Base-by-base conservation (phyloP, 495 filamentous ascomycete genomes). In the Astrothelium subdiscretum region DNA sequence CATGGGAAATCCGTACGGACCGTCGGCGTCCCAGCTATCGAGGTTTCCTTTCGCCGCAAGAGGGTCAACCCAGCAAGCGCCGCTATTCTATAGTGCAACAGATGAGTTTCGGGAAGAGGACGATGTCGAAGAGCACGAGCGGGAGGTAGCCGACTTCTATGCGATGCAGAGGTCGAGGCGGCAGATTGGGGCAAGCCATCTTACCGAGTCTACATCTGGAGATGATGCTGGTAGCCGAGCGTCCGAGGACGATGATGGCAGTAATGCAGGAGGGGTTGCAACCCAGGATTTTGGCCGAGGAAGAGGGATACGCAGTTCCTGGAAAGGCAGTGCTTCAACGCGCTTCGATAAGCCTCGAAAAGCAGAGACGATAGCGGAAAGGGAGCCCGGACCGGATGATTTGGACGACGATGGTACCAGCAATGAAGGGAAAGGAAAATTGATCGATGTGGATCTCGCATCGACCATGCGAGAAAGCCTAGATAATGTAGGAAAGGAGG, bases 111-210 rank as follows among this genome's bases (percentile, higher is more conserved):
- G 83, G 66, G 89, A 92, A 74, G 90, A 95, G 69, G 89, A 96
- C 70, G 91, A 97, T 59, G 91, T 91, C 65, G 85, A 87, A 60
- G 92, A 98, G 70, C 87, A 89, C 64, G 90, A 95, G 61, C 83
- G 92, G 59, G 94, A 98, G 68, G 87, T 92, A 18, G 90, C 92
- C 15, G 94, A 98, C 73, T 86, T 90, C 67, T 96, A 90, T 73
- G 94, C 94, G 13, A 75, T 98, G 58, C 90, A 97, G 73, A 79
- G 85, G 59, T 97, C 92, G 69, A 82, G 94, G 65, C 83, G 91
- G 59, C 87, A 95, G 58, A 92, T 97, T 71, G 91, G 90, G 27
- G 81, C 84, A 20, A 88, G 87, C 70, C 79, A 84, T 63, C 67
- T 96, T 35, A 88, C 86, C 22, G 89, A 94, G 48, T 54, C 48